phyloP scores from a whole-genome alignment of 2,329 filamentous ascomycete genomes.

The Fusarium virguliforme region DNA sequence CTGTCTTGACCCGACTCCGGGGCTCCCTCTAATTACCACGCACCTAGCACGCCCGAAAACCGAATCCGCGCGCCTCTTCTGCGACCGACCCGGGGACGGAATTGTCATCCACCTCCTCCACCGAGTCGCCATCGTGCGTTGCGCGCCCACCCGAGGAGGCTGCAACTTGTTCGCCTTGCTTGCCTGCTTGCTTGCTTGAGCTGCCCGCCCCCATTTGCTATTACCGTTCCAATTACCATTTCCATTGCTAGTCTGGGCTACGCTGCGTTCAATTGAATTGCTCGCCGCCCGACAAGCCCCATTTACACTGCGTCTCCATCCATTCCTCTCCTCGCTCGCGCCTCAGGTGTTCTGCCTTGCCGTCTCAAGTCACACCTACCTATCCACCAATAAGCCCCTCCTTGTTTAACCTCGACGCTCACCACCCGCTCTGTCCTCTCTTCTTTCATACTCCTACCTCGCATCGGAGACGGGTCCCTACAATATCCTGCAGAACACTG shows the following conservation, averaged over 20 bases:
- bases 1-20: slow-evolving; percentile 36
- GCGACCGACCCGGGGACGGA: slow-evolving; percentile 19
- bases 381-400: slow-evolving; percentile 30
- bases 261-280: slow-evolving; percentile 38
- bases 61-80: slow-evolving; percentile 24
- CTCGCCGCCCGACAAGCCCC: slow-evolving; percentile 15
- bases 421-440: slow-evolving; percentile 11
- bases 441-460: slow-evolving; percentile 10
- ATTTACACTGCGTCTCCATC: slow-evolving; percentile 8
- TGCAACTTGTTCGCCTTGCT: slow-evolving; percentile 25
- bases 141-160: slow-evolving; percentile 24
- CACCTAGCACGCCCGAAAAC: slow-evolving; percentile 25
- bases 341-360: slow-evolving; percentile 37
- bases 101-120: slow-evolving; percentile 25
- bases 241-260: slow-evolving; percentile 26
- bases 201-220: slow-evolving; percentile 22
- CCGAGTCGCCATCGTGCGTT: slow-evolving; percentile 26
- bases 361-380: slow-evolving; percentile 19
- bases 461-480: slow-evolving; percentile 27
- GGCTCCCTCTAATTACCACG: slow-evolving; percentile 24
- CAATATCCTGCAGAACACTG: slow-evolving; percentile 29
- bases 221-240: slow-evolving; percentile 20
- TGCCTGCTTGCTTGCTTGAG: slow-evolving; percentile 35
- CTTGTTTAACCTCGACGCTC: slow-evolving; percentile 19
- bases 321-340: slow-evolving; percentile 26